phyloP scores from a whole-genome alignment of 164 flowering plant species.

The Sedum album region DNA sequence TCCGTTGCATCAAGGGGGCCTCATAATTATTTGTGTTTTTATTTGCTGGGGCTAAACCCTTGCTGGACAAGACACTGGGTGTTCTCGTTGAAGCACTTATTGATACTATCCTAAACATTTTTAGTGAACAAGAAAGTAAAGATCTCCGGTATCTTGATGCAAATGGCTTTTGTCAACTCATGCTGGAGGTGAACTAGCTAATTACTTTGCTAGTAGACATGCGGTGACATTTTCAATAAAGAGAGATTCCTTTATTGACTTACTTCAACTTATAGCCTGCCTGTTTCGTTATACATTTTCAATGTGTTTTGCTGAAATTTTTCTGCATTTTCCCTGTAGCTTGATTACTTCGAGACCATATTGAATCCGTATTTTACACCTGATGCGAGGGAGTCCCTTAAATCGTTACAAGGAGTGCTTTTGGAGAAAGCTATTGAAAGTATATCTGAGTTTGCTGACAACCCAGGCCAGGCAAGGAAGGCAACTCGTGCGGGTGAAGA shows the following conservation, averaged over 20 bases:
- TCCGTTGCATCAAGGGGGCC: not conserved
- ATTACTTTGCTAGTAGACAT: not conserved
- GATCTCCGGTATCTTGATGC: slow-evolving; percentile 79
- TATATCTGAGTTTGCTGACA: slow-evolving; percentile 53
- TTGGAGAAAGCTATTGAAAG: slow-evolving; percentile 87
- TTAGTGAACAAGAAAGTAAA: slow-evolving; percentile 59
- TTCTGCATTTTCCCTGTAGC: slow-evolving; percentile 40
- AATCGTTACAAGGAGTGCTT: slow-evolving; percentile 70
- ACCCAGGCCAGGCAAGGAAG: slow-evolving; percentile 80
- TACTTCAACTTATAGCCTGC: no score
- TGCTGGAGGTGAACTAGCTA: slow-evolving; percentile 72
- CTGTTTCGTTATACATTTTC: not conserved
- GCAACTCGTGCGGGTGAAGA: slow-evolving; percentile 95
- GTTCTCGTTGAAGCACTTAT: slow-evolving; percentile 93
- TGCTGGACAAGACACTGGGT: slow-evolving; percentile 81
- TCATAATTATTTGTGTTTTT: slow-evolving; percentile 16
- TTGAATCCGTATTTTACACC: slow-evolving; percentile 73
- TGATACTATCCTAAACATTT: slow-evolving; percentile 80
- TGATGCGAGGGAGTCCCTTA: slow-evolving; percentile 81
- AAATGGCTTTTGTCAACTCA: slow-evolving; percentile 97
- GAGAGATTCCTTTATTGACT: not conserved
- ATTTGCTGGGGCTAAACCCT: slow-evolving; percentile 86
- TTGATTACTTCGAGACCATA: slow-evolving; percentile 89
- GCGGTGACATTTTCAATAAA: not conserved
- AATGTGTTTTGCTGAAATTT: not conserved